These are phyloP conservation scores for Sutorius australiensis DNA, from an alignment of 768 basidiomycete genomes.

Conservation along the genomic window DNA sequence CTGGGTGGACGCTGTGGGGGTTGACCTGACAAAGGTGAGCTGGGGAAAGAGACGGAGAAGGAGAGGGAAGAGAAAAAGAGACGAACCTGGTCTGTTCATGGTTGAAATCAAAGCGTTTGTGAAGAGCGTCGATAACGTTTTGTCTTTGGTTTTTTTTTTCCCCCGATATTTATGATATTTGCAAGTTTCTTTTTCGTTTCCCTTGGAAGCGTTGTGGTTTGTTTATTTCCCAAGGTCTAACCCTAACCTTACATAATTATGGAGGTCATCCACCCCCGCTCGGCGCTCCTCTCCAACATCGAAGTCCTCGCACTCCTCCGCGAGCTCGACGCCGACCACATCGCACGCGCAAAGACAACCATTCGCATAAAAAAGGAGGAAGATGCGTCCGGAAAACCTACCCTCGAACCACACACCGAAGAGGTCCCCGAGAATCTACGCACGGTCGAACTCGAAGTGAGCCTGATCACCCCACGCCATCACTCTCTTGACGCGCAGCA, in stretches of 20 bases:
- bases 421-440: slow-evolving; percentile 78
- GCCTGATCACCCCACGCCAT: background rate
- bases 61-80: background rate
- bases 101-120: background rate
- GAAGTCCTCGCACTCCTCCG: slow-evolving; percentile 80
- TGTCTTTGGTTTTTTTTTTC: slow-evolving; percentile 15
- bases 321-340: slow-evolving; percentile 70
- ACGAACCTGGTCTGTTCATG: slow-evolving; percentile 64
- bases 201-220: slow-evolving; percentile 24
- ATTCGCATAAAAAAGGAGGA: slow-evolving; percentile 77
- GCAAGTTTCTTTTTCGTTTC: slow-evolving; percentile 9
- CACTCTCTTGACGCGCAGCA: background rate
- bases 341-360: slow-evolving; percentile 65
- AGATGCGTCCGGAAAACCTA: slow-evolving; percentile 41
- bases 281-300: slow-evolving; percentile 83
- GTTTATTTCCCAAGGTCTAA: slow-evolving; percentile 20
- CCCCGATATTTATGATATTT: slow-evolving; percentile 2
- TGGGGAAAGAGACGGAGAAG: slow-evolving; percentile 9
- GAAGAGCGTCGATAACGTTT: background rate
- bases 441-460: slow-evolving; percentile 75
- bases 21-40: slow-evolving; percentile 52
- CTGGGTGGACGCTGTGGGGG: slow-evolving; percentile 79
- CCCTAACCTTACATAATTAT: slow-evolving; percentile 25
- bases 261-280: slow-evolving; percentile 46
- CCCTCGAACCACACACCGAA: slow-evolving; percentile 36